Conservation (phyloP, 257 asterid species). For the Mitragyna speciosa region DNA sequence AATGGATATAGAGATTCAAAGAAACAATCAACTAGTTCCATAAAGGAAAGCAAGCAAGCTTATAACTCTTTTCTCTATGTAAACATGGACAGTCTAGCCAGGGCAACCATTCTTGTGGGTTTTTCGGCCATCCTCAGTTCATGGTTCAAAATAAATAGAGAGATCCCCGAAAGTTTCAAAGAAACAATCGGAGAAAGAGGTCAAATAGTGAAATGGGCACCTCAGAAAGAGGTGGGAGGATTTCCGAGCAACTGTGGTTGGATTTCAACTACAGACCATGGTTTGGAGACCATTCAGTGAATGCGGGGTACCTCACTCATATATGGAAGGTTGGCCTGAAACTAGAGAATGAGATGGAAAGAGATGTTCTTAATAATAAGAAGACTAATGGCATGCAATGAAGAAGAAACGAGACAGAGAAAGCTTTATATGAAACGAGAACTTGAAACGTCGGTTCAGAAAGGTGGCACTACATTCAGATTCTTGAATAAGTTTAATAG, state of each 20-base stretch:
- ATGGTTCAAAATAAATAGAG: slow-evolving; percentile 14
- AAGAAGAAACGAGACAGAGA: slow-evolving; percentile 25
- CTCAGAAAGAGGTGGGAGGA: slow-evolving; percentile 35
- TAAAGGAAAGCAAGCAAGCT: slow-evolving; percentile 14
- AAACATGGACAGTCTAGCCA: slow-evolving; percentile 29
- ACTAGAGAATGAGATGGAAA: slow-evolving; percentile 20
- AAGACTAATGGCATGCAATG: slow-evolving; percentile 18
- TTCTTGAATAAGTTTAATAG: slow-evolving; percentile 21
- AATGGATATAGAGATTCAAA: slow-evolving; percentile 13
- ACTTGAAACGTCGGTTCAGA: slow-evolving; percentile 10
- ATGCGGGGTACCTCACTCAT: slow-evolving; percentile 23
- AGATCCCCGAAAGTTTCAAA: slow-evolving; percentile 22
- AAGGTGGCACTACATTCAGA: slow-evolving; percentile 25
- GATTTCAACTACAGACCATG: slow-evolving; percentile 33
- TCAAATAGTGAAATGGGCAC: slow-evolving; percentile 33
- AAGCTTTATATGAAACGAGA: slow-evolving; percentile 18
- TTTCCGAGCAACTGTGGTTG: slow-evolving; percentile 39
- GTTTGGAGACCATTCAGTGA: slow-evolving; percentile 27
- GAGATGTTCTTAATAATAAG: slow-evolving; percentile 14
- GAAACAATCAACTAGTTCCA: not conserved
- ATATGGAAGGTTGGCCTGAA: slow-evolving; percentile 33
- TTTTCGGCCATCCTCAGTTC: slow-evolving; percentile 12
- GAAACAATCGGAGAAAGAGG: slow-evolving; percentile 18
- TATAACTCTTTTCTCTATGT: slow-evolving; percentile 28
- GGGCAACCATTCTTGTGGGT: slow-evolving; percentile 38